These are phyloP conservation scores for Byssochlamys sp. DNA, from an alignment of 2,329 filamentous ascomycete species.

Conservation along the genomic window DNA sequence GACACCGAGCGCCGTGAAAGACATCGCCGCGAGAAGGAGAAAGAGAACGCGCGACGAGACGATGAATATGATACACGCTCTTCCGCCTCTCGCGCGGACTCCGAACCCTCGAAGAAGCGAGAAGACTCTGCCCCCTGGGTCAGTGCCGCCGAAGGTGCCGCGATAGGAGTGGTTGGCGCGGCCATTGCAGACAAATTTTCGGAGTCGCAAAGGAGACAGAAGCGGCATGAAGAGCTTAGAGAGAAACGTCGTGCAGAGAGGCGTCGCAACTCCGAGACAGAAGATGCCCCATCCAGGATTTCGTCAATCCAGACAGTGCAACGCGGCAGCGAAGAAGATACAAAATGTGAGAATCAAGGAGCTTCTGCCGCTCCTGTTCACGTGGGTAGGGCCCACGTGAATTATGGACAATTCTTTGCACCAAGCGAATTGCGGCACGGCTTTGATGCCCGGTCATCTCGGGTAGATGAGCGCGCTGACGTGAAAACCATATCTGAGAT, in stretches of 20 bases:
- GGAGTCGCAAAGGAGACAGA: conserved; percentile 21
- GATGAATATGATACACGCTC: conserved; percentile 5
- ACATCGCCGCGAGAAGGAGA: conserved; percentile 14
- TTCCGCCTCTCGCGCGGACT: conserved; percentile 2
- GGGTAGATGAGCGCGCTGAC: conserved; percentile 16
- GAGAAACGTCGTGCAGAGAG: conserved; percentile 33
- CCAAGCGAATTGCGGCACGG: conserved; percentile 32
- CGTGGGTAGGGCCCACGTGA: too few relatives aligned
- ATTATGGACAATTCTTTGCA: conserved; percentile 35
- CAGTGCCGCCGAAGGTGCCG: conserved; percentile 39
- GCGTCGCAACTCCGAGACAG: conserved; percentile 17
- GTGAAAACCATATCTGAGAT: conserved; percentile 14
- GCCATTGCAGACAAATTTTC: conserved; percentile 25
- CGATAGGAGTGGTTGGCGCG: conserved; percentile 41
- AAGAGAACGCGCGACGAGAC: conserved; percentile 9
- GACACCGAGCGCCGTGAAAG: conserved; percentile 12
- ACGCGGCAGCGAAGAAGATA: conserved; percentile 4
- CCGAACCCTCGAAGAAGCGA: conserved; percentile 18
- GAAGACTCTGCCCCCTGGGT: conserved; percentile 17
- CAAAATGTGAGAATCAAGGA: conserved; percentile 12
- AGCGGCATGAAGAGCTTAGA: conserved; percentile 26
- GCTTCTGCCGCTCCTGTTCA: neutral
- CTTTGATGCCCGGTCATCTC: conserved; percentile 24
- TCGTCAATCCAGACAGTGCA: conserved; percentile 6
- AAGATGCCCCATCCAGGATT: conserved; percentile 15